Base-by-base conservation (phyloP, 1,284 basidiomycete genomes). In the Tylopilus sp. region DNA sequence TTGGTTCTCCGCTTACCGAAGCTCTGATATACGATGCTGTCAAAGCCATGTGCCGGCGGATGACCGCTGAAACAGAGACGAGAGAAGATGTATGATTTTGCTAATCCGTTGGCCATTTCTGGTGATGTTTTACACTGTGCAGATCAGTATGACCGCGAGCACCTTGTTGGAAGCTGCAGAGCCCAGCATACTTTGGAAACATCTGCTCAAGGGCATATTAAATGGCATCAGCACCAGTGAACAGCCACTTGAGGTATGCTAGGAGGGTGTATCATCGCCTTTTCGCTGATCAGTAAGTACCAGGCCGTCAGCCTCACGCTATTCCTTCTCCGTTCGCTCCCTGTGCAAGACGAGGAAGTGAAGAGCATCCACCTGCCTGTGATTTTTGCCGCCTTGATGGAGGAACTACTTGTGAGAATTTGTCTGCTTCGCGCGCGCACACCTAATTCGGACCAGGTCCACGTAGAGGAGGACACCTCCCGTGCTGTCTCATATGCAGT, bases 131-230 rank as follows among this genome's bases (percentile, higher is more conserved):
- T 36, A 33, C 18, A 28, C 51, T 44, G 30, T 54, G 20, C 54
- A 96, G 84, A 70, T 94, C 28, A 74, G 78, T 20, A 86, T 91
- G 71, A 94, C 93, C 0, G 93, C 90, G 0, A 87, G 82, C 54
- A 92, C 91, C 15, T 75, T 99, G 1, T 94, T 96, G 59, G 94
- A 98, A 65, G 88, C 91, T 7, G 80, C 94, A 9, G 96, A 99
- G 57, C 94, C 94, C 1, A 81, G 83, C 51, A 76, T 94, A 30
- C 72, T 94, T 2, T 99, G 94, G 91, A 88, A 83, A 56, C 78
- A 84, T 36, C 66, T 98, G 0, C 77, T 90, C 44, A 63, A 68
- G 17, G 71, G 77, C 3, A 69, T 86, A 35, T 71, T 81, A 54
- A 56, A 70, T 1, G 79, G 85, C 54, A 72, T 89, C 18, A 62